phyloP scores from a whole-genome alignment of 768 basidiomycete genomes.

The Pleurotus ostreatus region DNA sequence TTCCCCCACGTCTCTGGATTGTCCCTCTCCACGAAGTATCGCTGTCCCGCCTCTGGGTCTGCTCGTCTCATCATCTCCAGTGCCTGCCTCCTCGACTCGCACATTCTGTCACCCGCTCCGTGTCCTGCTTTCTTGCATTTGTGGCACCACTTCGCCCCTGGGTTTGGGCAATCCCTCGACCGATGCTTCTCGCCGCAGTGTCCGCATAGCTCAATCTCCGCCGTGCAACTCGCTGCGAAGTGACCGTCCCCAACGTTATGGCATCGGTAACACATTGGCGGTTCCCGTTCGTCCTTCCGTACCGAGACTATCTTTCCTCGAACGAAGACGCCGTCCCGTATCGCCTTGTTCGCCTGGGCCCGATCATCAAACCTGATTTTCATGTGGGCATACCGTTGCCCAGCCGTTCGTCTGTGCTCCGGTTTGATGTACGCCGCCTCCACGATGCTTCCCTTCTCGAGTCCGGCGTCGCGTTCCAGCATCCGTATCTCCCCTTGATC shows the following conservation, averaged over 20 bases:
- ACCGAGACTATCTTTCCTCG: constrained; percentile 11
- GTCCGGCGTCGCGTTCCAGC: constrained; percentile 14
- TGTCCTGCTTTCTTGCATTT: constrained; percentile 24
- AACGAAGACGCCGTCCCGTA: constrained; percentile 10
- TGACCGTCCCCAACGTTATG: constrained; percentile 11
- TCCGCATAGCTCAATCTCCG: constrained; percentile 12
- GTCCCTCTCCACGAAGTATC: constrained; percentile 11
- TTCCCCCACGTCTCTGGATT: constrained; percentile 6
- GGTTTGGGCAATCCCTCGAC: constrained; percentile 10
- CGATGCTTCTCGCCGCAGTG: constrained; percentile 15
- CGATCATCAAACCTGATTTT: constrained; percentile 16
- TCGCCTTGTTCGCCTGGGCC: constrained; percentile 12
- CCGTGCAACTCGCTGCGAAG: constrained; percentile 14
- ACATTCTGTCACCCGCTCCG: constrained; percentile 20
- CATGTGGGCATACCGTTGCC: constrained; percentile 19
- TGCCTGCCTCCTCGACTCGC: constrained; percentile 15
- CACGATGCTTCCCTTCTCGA: constrained; percentile 1
- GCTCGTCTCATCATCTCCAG: constrained; percentile 8
- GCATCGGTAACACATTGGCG: constrained; percentile 15
- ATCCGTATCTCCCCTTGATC: neutral
- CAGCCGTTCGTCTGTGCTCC: neutral
- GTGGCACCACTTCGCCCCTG: constrained; percentile 13
- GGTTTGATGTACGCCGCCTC: constrained; percentile 25
- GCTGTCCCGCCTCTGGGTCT: constrained; percentile 13
- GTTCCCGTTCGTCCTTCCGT: constrained; percentile 13